These are phyloP conservation scores for Thalassiosira profunda DNA, from an alignment of 108 stramenopile species.

Conservation along the genomic window DNA sequence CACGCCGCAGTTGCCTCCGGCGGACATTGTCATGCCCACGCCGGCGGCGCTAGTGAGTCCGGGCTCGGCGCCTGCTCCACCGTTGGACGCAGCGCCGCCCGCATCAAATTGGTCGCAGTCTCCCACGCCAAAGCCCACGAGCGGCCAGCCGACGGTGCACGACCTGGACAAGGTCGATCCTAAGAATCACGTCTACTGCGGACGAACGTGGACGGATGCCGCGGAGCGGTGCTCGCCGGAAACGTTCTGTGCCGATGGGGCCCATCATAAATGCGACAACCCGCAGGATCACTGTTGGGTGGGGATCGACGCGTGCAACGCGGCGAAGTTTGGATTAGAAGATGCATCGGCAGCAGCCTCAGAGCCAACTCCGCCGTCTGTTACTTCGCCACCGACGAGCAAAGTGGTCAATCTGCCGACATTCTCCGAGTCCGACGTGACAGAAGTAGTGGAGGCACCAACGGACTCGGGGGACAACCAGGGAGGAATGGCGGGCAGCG, in stretches of 20 bases:
- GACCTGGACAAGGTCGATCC: background rate
- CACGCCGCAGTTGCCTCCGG: background rate
- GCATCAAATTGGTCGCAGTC: background rate
- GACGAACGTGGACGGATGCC: constrained; percentile 23
- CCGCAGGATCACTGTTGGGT: constrained; percentile 29
- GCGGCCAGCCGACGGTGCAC: background rate
- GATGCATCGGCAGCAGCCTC: too few species aligned
- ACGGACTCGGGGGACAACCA: too few species aligned
- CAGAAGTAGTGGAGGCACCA: too few species aligned
- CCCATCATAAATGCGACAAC: constrained; percentile 19
- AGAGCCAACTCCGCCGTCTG: background rate
- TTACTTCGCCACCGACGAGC: background rate
- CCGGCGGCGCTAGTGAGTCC: background rate
- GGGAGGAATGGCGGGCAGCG: too few species aligned
- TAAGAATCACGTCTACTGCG: constrained; percentile 33
- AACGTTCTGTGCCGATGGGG: constrained; percentile 41
- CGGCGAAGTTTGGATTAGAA: too few species aligned
- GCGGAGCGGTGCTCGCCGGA: constrained; percentile 28
- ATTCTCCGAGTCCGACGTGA: too few species aligned
- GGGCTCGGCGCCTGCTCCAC: background rate
- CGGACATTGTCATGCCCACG: background rate
- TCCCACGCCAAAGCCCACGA: background rate
- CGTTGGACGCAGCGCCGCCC: background rate
- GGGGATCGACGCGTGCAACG: constrained; percentile 38
- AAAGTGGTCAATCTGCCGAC: background rate